These are phyloP conservation scores for Rhizomucor miehei DNA, from an alignment of 371 early-diverging fungal species.

Conservation along the genomic window DNA sequence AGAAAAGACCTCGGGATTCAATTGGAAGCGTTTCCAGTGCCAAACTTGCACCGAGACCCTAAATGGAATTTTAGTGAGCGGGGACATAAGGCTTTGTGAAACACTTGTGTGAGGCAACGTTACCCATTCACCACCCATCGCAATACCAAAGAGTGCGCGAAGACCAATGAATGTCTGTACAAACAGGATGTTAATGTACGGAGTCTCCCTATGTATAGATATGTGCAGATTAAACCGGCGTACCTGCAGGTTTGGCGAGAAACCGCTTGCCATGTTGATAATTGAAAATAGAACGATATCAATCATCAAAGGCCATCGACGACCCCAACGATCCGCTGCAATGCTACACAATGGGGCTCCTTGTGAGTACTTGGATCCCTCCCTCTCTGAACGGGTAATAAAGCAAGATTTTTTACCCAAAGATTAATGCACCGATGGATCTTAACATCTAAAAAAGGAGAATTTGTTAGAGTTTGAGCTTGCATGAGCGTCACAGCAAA, in stretches of 20 bases:
- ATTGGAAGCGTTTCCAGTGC: constrained; percentile 68
- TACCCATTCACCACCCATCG: constrained; percentile 79
- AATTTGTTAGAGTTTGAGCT: background rate
- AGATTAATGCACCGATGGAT: constrained; percentile 69
- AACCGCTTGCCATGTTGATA: constrained; percentile 67
- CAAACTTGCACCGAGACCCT: constrained; percentile 68
- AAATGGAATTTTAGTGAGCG: background rate
- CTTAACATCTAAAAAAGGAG: constrained; percentile 50
- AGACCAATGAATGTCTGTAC: constrained; percentile 31
- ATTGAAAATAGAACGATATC: constrained; percentile 63
- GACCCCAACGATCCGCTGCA: constrained; percentile 65
- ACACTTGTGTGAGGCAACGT: background rate
- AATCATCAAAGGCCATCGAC: constrained; percentile 66
- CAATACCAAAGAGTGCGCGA: constrained; percentile 66
- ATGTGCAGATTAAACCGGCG: background rate
- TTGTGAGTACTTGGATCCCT: background rate
- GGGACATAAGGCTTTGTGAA: background rate
- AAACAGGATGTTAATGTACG: constrained; percentile 9
- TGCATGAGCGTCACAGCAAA: background rate
- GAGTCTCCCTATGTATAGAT: constrained; percentile 57
- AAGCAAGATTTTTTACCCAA: constrained; percentile 44
- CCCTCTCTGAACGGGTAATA: background rate
- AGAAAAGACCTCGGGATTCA: constrained; percentile 68
- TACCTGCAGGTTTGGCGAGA: constrained; percentile 52
- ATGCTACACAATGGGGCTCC: constrained; percentile 17